Base-by-base conservation (phyloP, 2,329 filamentous ascomycete genomes). In the Chaetomiaceae sp. region DNA sequence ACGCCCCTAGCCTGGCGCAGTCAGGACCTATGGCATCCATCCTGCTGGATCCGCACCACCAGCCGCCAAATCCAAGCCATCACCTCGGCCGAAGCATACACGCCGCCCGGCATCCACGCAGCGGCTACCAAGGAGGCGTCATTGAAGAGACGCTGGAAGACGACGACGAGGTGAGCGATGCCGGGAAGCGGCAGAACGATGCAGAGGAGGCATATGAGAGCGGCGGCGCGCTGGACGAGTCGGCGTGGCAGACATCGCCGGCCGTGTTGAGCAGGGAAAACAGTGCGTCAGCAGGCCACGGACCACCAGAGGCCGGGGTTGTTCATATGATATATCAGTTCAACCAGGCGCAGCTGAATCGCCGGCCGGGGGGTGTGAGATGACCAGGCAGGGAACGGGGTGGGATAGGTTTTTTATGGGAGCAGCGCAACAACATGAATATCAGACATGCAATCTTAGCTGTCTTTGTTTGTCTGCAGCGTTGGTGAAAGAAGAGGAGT, bases 41-140 rank as follows among this genome's bases (percentile, higher is more conserved):
- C 59, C 75, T 91, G 1, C 74, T 91, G 2, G 88, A 91, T 68
- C 83, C 87, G 2, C 87, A 88, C 64, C 84, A 91, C 57, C 87
- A 91, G 56, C 87, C 87, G 6, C 73, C 76, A 1, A 72, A 73
- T 1, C 74, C 77, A 9, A 72, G 72, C 5, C 66, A 74, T 33
- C 27, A 31, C 27, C 71, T 71, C 2, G 70, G 64, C 17, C 73
- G 75, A 36, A 80, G 76, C 47, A 64, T 72, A n/a, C 72, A 80
- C 55, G 70, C 74, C 47, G 68, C 69, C 14, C 76, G 77, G 20
- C 69, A 72, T 59, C 62, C 74, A 61, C 71, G 71, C 54, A 69
- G 73, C 64, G 72, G 66, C 48, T 76, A 75, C 61, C 76, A 72
- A 45, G 73, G 67, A 31, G 27, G 27, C 8, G 81, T 78, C 61